Base-by-base conservation (phyloP, 176 grass and related monocot genomes). In the Lolium rigidum region DNA sequence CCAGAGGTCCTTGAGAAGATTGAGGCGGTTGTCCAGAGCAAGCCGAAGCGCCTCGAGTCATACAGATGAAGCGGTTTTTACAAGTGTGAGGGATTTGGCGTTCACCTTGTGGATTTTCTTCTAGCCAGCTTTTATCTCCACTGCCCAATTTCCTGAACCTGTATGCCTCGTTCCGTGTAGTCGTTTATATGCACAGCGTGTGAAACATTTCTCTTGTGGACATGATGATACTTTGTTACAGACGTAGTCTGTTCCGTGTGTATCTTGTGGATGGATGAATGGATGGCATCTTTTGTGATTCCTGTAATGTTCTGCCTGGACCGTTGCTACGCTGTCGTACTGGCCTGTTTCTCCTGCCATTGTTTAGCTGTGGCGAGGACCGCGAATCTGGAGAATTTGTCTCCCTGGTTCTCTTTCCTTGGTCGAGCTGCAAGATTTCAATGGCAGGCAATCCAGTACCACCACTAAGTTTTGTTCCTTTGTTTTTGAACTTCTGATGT, bases 11-110 rank as follows among this genome's bases (percentile, higher is more conserved):
- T 99, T 10, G 87, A 96, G 49, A 99, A 82, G 83, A 99, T 99
- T 21, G 97, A 99, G 80, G 87, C 78, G 4, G 87, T 91, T 9
- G 83, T 96, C 15, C 97, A 99, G 86, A 96, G 87, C 92, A 99
- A 91, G 90, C 97, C 97, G 7, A 99, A 96, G 17, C 94, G 97
- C 62, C 65, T 92, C 0, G 97, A 99, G 26, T 99, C 97, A 26
- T 96, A 97, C 80, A 94, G 94, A 76, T 99, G 81, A 95, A 82
- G 43, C 3, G 44, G 20, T 80, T 46, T 31, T 26, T 4, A 48
- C 20, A 50, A 35, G 31, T 35, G 31, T 15, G 17, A 46, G 64
- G 64, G 78, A 65, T 83, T 43, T 15, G 18, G 25, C 51, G 22
- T 69, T 70, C 31, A 5, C 75, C 44, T 46, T 54, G 70, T 82